Evolutionary conservation across 305 asterid species (phyloP), one percentile per base, ranked within the genome.

Genomic region (Solanum hybrid): DNA sequence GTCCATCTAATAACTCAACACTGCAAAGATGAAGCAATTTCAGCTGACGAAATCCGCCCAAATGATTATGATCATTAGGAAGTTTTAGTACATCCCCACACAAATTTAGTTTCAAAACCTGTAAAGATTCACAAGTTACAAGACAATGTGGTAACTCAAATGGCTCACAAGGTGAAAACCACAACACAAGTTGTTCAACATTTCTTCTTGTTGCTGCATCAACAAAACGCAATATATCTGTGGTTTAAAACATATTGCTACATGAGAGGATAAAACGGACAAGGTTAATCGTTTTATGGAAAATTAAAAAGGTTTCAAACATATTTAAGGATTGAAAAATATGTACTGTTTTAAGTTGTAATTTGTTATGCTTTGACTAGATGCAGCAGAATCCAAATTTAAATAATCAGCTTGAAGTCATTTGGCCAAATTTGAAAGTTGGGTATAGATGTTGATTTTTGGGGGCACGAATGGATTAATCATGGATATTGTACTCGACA

Each of bases 251-350:
- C 26, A 60, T 6, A 60, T 60, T 20, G 71, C 71, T 66, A 73
- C 80, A 76, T 13, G 17, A 26, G 46, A 92, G 81, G 10, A 40
- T 22, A 37, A 89, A 73, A 79, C 89, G 85, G 35, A 76, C 88
- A 64, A 91, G 46, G 37, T 36, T 80, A 16, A 87, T 82, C 6
- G 36, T 24, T 20, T 51, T 36, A 24, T 34, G 88, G 76, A 17
- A 37, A 84, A 84, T 66, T 86, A 92, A 88, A 24, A 90, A 89
- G 90, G 90, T 38, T 56, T 17, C 56, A 42, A 14, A 31, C n/a
- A 13, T 34, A 34, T 5, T 34, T 34, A 34, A 34, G 35, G 35
- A 34, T 34, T 34, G 35, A 34, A 34, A 34, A 34, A 34, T 34
- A 34, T 34, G 35, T 34, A 34, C 35, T 34, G 35, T 34, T 34